Evolutionary conservation across 1,284 basidiomycete genomes (phyloP), one percentile per base, ranked within the genome.

Genomic region (Ganoderma boninense): DNA sequence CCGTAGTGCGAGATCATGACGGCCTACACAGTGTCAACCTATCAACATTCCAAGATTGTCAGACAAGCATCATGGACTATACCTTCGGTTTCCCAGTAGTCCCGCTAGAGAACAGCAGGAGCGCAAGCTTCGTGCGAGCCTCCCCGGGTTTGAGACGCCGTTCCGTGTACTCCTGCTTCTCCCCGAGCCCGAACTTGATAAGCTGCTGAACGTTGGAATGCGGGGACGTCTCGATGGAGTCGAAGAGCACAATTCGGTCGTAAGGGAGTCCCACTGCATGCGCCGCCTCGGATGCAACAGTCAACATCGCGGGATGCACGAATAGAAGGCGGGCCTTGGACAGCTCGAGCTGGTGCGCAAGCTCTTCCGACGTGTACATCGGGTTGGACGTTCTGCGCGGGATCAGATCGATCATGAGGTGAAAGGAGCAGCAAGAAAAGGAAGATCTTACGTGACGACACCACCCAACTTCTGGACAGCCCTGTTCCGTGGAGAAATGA

Each of bases 51-150:
- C 16, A 44, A 44, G 57, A 43, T 5, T 49, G 57, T 20, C 11
- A 14, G 20, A 61, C 13, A 18, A 1, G 5, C 13, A n/a, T 11
- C 3, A 14, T 20, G 3, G 11, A 10, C 52, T 32, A 38, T 42
- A 69, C 85, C 93, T 74, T 94, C 1, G 93, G 91, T 73, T 86
- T 88, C 13, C 92, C 92, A 73, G 94, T 95, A 2, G 94, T 95
- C 23, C 94, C 94, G 64, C 90, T 92, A 0, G 92, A 94, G 78
- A 95, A 94, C 60, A 85, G 89, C 42, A 94, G 80, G 71, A 94
- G 90, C 0, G 93, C 93, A 8, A 93, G 71, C 69, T 89, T 88
- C 6, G 82, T 87, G 76, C 84, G 87, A 20, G 83, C 87, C 78
- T 93, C 92, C 0, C 89, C 91, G 2, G 85, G 81, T n/a, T 75